Conservation (phyloP, 768 basidiomycete species). For the Rhodotorula kratochvilovae region DNA sequence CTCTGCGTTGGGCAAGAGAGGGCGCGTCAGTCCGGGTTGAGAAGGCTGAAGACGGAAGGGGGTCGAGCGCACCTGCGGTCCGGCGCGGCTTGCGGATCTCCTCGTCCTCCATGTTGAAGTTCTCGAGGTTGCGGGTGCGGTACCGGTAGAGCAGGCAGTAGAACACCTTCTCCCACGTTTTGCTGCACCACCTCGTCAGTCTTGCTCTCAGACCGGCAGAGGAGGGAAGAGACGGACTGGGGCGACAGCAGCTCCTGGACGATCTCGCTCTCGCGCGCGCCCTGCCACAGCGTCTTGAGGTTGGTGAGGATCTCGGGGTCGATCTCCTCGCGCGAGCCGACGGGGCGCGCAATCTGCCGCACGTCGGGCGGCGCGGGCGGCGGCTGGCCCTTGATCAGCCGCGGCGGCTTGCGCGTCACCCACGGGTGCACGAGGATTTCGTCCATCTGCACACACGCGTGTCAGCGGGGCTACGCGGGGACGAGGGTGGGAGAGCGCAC, state of each 20-base stretch:
- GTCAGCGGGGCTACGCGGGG: background rate
- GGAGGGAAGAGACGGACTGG: conserved; percentile 47
- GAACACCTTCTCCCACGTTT: conserved; percentile 92
- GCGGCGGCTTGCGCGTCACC: conserved; percentile 53
- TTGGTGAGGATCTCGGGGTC: conserved; percentile 88
- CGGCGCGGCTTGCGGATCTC: conserved; percentile 22
- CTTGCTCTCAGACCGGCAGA: background rate
- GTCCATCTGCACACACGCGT: conserved; percentile 59
- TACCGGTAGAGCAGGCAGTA: conserved; percentile 86
- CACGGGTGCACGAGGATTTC: conserved; percentile 84
- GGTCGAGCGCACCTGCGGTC: conserved; percentile 10
- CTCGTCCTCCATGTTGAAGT: conserved; percentile 61
- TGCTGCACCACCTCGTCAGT: conserved; percentile 47
- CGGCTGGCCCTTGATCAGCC: conserved; percentile 23
- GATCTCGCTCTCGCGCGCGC: conserved; percentile 66
- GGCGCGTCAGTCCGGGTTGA: no score
- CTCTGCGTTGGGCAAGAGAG: background rate
- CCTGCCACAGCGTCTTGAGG: conserved; percentile 86
- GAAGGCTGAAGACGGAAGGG: background rate
- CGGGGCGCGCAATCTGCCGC: conserved; percentile 64
- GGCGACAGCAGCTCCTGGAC: conserved; percentile 58
- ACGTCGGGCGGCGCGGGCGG: conserved; percentile 49
- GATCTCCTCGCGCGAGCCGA: conserved; percentile 61
- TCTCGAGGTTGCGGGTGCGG: conserved; percentile 66
- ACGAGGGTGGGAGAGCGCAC: conserved; percentile 50